Conservation (phyloP, 2,329 filamentous ascomycete species). For the Mollisia scopiformis region DNA sequence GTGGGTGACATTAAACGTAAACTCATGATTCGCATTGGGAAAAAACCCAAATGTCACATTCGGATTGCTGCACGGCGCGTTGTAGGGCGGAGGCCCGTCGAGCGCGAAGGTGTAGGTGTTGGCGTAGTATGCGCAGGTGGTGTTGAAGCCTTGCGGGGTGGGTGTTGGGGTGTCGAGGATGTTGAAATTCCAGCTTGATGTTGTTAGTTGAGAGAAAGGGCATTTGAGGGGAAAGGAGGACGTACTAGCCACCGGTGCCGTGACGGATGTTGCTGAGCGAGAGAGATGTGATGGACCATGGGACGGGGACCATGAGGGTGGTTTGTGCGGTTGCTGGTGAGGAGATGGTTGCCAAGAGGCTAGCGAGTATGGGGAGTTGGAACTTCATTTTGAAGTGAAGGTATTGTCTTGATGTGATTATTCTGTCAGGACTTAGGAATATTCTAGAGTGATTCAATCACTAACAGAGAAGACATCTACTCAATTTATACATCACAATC, state of each 20-base stretch:
- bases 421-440: too few species aligned
- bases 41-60: slow-evolving; percentile 27
- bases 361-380: not conserved
- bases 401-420: too few species aligned
- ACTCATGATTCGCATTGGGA: slow-evolving; percentile 10
- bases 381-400: slow-evolving; percentile 35
- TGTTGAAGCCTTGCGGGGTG: slow-evolving; percentile 24
- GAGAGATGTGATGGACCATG: slow-evolving; percentile 20
- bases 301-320: slow-evolving; percentile 15
- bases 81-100: slow-evolving; percentile 12
- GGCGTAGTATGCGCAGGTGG: slow-evolving; percentile 17
- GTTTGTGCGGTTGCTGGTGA: not conserved
- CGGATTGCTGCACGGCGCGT: slow-evolving; percentile 19
- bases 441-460: too few species aligned
- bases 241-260: slow-evolving; percentile 25
- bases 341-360: not conserved
- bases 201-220: not conserved
- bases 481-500: not conserved
- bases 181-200: slow-evolving; percentile 21
- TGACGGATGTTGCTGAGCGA: slow-evolving; percentile 21
- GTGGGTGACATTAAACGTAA: slow-evolving; percentile 26
- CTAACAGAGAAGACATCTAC: not conserved
- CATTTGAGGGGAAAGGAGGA: not conserved
- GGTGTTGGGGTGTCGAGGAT: slow-evolving; percentile 22
- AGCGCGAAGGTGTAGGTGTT: slow-evolving; percentile 18